These are phyloP conservation scores for Termitomyces bulborhizus DNA, from an alignment of 768 basidiomycete genomes.

Conservation along the genomic window DNA sequence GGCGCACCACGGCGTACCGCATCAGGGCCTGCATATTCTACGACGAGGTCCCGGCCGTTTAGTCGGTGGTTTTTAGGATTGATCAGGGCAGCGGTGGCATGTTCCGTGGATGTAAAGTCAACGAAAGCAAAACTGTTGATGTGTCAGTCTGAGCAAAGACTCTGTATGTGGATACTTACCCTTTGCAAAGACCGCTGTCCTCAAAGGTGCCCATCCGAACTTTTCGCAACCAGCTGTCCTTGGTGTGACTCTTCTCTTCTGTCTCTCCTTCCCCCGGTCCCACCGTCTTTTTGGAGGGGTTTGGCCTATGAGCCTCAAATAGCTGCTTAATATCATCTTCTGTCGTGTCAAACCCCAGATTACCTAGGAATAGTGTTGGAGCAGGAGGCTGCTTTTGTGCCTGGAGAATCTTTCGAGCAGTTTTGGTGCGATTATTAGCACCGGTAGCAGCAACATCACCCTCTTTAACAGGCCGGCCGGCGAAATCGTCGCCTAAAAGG, in stretches of 20 bases:
- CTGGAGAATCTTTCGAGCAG: slow-evolving; percentile 70
- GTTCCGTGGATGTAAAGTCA: slow-evolving; percentile 75
- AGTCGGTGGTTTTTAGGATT: slow-evolving; percentile 82
- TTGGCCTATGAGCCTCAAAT: slow-evolving; percentile 60
- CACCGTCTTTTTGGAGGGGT: slow-evolving; percentile 22
- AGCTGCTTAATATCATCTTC: slow-evolving; percentile 67
- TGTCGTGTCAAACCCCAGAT: slow-evolving; percentile 87
- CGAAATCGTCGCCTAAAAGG: slow-evolving; percentile 64
- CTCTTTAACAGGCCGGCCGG: slow-evolving; percentile 54
- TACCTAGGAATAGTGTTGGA: slow-evolving; percentile 88
- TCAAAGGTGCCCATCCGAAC: slow-evolving; percentile 95
- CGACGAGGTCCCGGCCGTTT: slow-evolving; percentile 76
- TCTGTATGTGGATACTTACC: slow-evolving; percentile 44
- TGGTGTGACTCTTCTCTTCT: slow-evolving; percentile 22
- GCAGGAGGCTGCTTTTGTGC: slow-evolving; percentile 79
- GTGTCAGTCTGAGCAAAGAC: not conserved
- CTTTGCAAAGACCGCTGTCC: slow-evolving; percentile 93
- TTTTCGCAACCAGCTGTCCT: slow-evolving; percentile 64
- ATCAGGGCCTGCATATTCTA: slow-evolving; percentile 86
- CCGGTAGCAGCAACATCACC: slow-evolving; percentile 26
- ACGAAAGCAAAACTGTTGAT: slow-evolving; percentile 81
- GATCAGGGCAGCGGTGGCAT: slow-evolving; percentile 76
- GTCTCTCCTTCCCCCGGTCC: slow-evolving; percentile 24
- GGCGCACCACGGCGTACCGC: slow-evolving; percentile 81
- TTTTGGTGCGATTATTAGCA: slow-evolving; percentile 47